These are phyloP conservation scores for Coriolopsis trogii DNA, from an alignment of 1,284 basidiomycete species.

Conservation along the genomic window DNA sequence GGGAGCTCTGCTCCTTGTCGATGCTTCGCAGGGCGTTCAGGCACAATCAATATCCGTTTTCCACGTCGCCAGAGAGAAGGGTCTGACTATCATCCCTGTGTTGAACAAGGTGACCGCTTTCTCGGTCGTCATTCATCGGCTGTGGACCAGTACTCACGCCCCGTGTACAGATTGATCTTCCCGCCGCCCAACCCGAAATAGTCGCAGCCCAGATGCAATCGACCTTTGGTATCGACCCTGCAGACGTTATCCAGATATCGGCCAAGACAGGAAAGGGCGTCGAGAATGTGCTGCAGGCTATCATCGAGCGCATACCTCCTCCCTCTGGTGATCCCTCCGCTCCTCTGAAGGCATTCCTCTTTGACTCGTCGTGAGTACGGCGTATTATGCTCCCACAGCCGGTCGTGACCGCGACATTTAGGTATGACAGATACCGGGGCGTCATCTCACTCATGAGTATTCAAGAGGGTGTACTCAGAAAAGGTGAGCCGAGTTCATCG, in stretches of 20 bases:
- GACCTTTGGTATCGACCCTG: conserved; percentile 78
- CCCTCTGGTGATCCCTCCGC: conserved; percentile 56
- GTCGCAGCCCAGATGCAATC: conserved; percentile 82
- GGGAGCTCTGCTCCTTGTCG: conserved; percentile 89
- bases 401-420: conserved; percentile 37
- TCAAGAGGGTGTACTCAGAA: conserved; percentile 64
- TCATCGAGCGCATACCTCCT: conserved; percentile 83
- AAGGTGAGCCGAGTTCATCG: conserved; percentile 45
- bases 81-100: conserved; percentile 88
- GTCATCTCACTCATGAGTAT: conserved; percentile 93
- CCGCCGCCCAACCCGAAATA: conserved; percentile 80
- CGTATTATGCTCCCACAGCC: background rate
- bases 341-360: conserved; percentile 85
- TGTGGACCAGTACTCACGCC: too few relatives aligned
- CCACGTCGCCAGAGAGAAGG: conserved; percentile 83
- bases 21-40: conserved; percentile 97
- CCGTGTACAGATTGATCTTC: conserved; percentile 76
- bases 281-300: conserved; percentile 74
- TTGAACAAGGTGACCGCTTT: conserved; percentile 80
- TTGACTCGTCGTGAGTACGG: conserved; percentile 85
- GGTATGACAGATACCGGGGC: conserved; percentile 95
- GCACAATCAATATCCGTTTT: conserved; percentile 97
- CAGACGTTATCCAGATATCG: conserved; percentile 78
- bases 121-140: background rate
- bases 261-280: conserved; percentile 93